phyloP scores from a whole-genome alignment of 352 stramenopile species.

The Phytophthora fragariae region DNA sequence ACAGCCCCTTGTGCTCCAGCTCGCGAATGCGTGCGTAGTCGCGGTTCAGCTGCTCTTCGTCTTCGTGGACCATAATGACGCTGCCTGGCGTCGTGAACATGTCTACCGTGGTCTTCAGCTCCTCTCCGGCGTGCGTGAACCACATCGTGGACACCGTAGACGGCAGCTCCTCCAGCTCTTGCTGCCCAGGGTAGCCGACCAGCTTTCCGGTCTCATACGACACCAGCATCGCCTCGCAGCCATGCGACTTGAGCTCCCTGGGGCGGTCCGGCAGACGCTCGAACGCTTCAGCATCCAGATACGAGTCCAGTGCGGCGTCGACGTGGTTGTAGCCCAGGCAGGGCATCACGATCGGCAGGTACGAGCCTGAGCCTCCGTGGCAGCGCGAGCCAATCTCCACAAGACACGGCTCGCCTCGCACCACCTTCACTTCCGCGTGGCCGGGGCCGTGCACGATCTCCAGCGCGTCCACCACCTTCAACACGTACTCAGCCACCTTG shows the following conservation, averaged over 20 bases:
- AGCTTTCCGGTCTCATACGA: conserved; percentile 89
- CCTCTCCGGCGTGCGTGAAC: conserved; percentile 70
- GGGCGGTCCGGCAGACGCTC: conserved; percentile 56
- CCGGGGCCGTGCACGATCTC: conserved; percentile 84
- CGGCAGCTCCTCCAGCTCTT: conserved; percentile 86
- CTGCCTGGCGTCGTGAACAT: conserved; percentile 92
- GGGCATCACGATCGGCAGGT: conserved; percentile 87
- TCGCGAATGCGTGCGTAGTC: conserved; percentile 91
- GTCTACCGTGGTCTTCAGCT: conserved; percentile 81
- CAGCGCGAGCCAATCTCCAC: conserved; percentile 96
- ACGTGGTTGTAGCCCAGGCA: conserved; percentile 95
- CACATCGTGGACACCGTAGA: conserved; percentile 88
- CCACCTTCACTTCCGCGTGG: conserved; percentile 91
- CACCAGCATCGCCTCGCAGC: conserved; percentile 93
- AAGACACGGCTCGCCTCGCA: conserved; percentile 86
- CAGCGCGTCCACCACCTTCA: conserved; percentile 83
- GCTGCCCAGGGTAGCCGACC: conserved; percentile 80
- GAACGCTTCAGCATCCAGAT: conserved; percentile 80
- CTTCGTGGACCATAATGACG: conserved; percentile 84
- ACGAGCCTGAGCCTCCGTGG: conserved; percentile 95
- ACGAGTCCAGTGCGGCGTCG: conserved; percentile 89
- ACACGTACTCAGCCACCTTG: conserved; percentile 66
- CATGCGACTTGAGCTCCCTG: conserved; percentile 75
- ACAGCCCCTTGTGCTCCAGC: conserved; percentile 79
- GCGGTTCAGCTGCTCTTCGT: conserved; percentile 71